Base-by-base conservation (phyloP, 2,329 filamentous ascomycete species). In the Apiospora malaysiana region DNA sequence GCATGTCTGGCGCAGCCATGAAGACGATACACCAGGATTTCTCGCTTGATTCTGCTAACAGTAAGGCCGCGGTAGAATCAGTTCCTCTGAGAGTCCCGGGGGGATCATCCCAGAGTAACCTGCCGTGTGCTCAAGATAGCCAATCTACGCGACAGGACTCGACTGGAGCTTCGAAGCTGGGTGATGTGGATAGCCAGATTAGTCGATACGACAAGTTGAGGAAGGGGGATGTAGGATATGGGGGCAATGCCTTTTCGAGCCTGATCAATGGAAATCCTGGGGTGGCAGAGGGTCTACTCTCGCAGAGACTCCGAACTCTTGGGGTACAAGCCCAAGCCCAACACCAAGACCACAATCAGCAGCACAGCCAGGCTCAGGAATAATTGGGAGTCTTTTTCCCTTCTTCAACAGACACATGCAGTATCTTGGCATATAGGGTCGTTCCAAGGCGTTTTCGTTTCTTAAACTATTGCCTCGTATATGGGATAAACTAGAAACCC, bases 271-370 rank as follows among this genome's bases (percentile, higher is more conserved):
- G 82, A 46, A 80, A 80, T 72, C 77, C 81, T 2, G 83, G 80
- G n/a, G 82, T 82, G 1, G 85, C 88, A 5, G 91, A 94, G 76
- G 89, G 93, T 2, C 81, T 96, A 21, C 82, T 96, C 21, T 93
- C 93, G 14, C 90, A 90, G 78, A 87, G 90, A 70, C 82, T 95
- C 63, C 87, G 90, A 74, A 88, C 89, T 7, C 81, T 93, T 7
- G 92, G 90, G 47, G 85, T 85, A 9, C 43, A 45, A 25, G 66
- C 66, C 43, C 66, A 46, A 43, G 4, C 65, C 14, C 65, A 37
- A 47, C 18, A 4, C 2, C 66, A 47, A 37, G 66, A 14, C 9
- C 43, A 32, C 9, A 5, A 27, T 9, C 40, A 37, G n/a, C 66
- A 37, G 16, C 43, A 68, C 16, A 37, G 8, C 42, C 21, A 27